Evolutionary conservation across 108 stramenopile genomes (phyloP), one percentile per base, ranked within the genome.

Genomic region (Craspedostauros australis): DNA sequence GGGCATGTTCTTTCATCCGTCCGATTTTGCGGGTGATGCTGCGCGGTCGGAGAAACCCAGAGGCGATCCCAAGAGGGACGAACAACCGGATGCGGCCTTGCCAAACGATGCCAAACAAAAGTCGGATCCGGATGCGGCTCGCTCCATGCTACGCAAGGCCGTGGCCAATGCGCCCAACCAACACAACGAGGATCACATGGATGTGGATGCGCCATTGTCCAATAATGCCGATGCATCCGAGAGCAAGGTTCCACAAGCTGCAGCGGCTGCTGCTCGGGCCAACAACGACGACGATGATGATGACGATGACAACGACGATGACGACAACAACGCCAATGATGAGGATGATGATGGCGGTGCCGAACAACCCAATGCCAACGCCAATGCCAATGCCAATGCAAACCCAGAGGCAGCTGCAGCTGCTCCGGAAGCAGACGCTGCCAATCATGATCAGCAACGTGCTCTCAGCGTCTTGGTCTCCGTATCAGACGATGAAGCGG

Each of bases 241-340:
- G n/a, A n/a, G n/a, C n/a, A n/a, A n/a, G n/a, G 44, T 26, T 4
- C 36, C 19, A 22, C 40, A 42, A 27, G 20, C 25, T 4, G 15
- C 34, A 8, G 43, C 45, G 7, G 48, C 38, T 15, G 34, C 7
- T 6, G 38, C 27, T 2, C 27, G 12, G 12, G 48, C 23, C 38
- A 49, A 59, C 12, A 48, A 47, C 20, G 51, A 57, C 32, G 39
- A 60, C 12, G 61, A 63, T 49, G 51, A 39, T 27, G 69, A 59
- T 0, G 46, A 60, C 23, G 62, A 66, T 15, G 52, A 59, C 2
- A 36, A 47, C 26, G 44, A 56, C 12, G 12, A 8, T 20, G 29
- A 55, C 21, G 34, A 22, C 45, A 26, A 29, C 19, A 19, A 42
- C 33, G 31, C 16, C 28, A 16, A 26, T 14, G 41, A 45, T 14